phyloP scores from a whole-genome alignment of 2,329 filamentous ascomycete species.

The Fusarium begoniae region DNA sequence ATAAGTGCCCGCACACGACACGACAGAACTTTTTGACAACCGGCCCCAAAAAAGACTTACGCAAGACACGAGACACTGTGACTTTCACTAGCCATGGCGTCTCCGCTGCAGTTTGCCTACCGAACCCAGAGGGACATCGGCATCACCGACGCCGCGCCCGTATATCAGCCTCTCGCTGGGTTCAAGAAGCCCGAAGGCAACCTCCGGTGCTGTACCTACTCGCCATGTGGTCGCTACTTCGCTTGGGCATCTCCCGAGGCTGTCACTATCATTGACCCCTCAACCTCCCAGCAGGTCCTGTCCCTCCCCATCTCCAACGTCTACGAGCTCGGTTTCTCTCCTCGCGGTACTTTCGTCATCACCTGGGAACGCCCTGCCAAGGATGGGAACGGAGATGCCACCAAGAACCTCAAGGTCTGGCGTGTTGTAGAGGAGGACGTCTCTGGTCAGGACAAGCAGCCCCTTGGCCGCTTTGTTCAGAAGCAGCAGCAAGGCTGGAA shows the following conservation, averaged over 20 bases:
- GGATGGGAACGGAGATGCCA: slow-evolving; percentile 91
- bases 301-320: slow-evolving; percentile 83
- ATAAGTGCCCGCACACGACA: slow-evolving; percentile 22
- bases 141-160: slow-evolving; percentile 88
- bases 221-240: slow-evolving; percentile 94
- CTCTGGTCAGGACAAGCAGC: slow-evolving; percentile 71
- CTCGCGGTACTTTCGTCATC: slow-evolving; percentile 89
- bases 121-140: slow-evolving; percentile 97
- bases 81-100: slow-evolving; percentile 94
- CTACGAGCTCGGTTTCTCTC: slow-evolving; percentile 95
- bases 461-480: slow-evolving; percentile 91
- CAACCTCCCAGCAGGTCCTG: slow-evolving; percentile 76
- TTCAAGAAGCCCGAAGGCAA: slow-evolving; percentile 92
- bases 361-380: slow-evolving; percentile 96
- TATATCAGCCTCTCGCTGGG: slow-evolving; percentile 84
- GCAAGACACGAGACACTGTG: slow-evolving; percentile 65
- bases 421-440: slow-evolving; percentile 76
- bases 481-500: slow-evolving; percentile 97
- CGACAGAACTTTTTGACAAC: slow-evolving; percentile 41
- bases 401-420: slow-evolving; percentile 98
- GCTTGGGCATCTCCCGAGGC: slow-evolving; percentile 91
- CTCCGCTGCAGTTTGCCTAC: slow-evolving; percentile 93
- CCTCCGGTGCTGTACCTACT: slow-evolving; percentile 94
- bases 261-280: slow-evolving; percentile 86
- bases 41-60: slow-evolving; percentile 41